phyloP scores from a whole-genome alignment of 2,329 filamentous ascomycete genomes.

The Aspergillus sp. region DNA sequence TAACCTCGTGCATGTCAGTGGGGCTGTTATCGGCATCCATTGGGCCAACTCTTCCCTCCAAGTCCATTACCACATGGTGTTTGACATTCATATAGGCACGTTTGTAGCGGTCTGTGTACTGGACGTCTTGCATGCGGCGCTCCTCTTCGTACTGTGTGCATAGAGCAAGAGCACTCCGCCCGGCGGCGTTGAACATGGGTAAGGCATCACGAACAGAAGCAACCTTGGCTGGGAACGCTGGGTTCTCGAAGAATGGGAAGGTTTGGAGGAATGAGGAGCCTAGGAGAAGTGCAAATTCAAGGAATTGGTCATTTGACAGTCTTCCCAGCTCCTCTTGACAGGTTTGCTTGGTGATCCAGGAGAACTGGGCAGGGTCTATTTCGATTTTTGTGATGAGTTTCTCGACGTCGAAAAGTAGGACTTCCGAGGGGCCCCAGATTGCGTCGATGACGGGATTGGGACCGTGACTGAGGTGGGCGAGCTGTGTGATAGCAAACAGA shows the following conservation, averaged over 20 bases:
- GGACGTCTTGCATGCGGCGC: slow-evolving; percentile 65
- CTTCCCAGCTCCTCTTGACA: slow-evolving; percentile 67
- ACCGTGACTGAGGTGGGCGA: slow-evolving; percentile 75
- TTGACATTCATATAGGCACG: slow-evolving; percentile 82
- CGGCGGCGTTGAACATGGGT: slow-evolving; percentile 68
- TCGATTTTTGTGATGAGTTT: slow-evolving; percentile 64
- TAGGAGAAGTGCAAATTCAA: slow-evolving; percentile 79
- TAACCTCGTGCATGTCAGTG: slow-evolving; percentile 81
- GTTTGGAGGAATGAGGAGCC: slow-evolving; percentile 77
- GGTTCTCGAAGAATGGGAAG: slow-evolving; percentile 74
- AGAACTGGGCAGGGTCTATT: slow-evolving; percentile 63
- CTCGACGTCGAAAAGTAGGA: slow-evolving; percentile 80
- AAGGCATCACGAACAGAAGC: slow-evolving; percentile 72
- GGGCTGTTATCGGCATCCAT: slow-evolving; percentile 73
- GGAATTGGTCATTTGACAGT: slow-evolving; percentile 70
- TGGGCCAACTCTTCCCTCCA: slow-evolving; percentile 74
- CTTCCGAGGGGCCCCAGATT: slow-evolving; percentile 79
- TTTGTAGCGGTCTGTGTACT: slow-evolving; percentile 83
- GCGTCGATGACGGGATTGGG: slow-evolving; percentile 68
- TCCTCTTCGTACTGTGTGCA: slow-evolving; percentile 81
- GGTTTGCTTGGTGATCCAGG: slow-evolving; percentile 63
- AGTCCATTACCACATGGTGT: slow-evolving; percentile 80
- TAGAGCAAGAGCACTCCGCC: slow-evolving; percentile 68
- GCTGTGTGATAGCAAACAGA: slow-evolving; percentile 26
- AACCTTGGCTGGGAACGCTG: slow-evolving; percentile 54